Percentiles rank a stretch among this genome's conserved stretches.
Conservation (phyloP, 306 rosid genomes). For the Quercus dentata region DNA sequence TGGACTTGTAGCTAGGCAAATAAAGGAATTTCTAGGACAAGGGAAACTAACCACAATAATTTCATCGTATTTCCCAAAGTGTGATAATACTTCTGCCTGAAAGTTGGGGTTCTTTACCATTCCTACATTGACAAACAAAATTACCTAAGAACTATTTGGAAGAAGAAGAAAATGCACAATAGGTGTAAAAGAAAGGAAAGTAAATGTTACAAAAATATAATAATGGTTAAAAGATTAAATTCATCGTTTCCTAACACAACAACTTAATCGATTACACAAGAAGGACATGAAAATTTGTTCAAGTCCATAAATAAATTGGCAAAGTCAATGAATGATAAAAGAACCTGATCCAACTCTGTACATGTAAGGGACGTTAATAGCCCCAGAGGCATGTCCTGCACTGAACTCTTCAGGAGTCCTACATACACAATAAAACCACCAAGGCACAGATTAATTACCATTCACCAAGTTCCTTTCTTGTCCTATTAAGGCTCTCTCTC, state of each 20-base stretch:
- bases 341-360: slow-evolving; percentile 78
- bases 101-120: slow-evolving; percentile 69
- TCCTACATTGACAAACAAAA: slow-evolving; percentile 38
- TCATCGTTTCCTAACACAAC: background rate
- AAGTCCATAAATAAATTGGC: background rate
- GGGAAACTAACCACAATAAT: slow-evolving; percentile 68
- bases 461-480: background rate
- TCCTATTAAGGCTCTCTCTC: background rate
- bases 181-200: background rate
- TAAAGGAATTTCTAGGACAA: background rate
- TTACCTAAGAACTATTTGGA: background rate
- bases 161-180: background rate
- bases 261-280: background rate
- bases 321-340: background rate
- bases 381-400: slow-evolving; percentile 67
- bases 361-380: slow-evolving; percentile 79
- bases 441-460: background rate
- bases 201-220: too few relatives aligned
- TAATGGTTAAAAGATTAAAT: too few relatives aligned
- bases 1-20: background rate
- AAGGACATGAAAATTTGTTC: background rate
- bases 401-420: slow-evolving; percentile 80
- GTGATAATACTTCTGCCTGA: slow-evolving; percentile 46
- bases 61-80: slow-evolving; percentile 69
- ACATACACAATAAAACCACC: background rate